A percentile compares a stretch with the other conserved stretches of the same genome.
Evolutionary conservation across 805 yeast genomes (phyloP).

Genomic region (Kodamaea restingae): DNA sequence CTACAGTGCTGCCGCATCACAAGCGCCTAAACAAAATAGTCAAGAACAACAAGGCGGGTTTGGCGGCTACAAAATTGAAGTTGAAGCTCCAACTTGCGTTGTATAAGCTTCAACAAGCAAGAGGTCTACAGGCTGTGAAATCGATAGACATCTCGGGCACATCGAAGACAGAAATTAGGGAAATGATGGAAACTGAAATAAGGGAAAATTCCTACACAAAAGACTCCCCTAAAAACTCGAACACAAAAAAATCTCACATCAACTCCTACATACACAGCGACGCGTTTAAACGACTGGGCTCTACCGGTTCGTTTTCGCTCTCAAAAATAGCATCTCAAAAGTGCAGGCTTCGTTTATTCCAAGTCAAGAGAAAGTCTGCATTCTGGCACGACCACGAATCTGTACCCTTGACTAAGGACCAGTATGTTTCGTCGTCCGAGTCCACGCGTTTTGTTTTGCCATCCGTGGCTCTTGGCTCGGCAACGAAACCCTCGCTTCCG

Average conservation of each 20-base stretch:
- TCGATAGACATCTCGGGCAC: neutral
- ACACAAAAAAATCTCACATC: too few relatives aligned
- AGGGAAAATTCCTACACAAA: too few relatives aligned
- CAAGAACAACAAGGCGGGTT: conserved; percentile 31
- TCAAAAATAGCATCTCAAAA: conserved; percentile 22
- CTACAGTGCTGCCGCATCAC: conserved; percentile 7
- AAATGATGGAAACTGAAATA: too few relatives aligned
- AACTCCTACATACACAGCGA: too few relatives aligned
- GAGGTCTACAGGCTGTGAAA: conserved; percentile 5
- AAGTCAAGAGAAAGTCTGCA: conserved; percentile 35
- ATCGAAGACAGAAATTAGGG: conserved; percentile 3
- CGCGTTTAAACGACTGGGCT: too few relatives aligned
- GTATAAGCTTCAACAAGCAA: conserved; percentile 31
- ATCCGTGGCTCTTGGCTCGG: neutral
- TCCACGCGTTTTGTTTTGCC: conserved; percentile 9
- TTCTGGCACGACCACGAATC: conserved; percentile 19
- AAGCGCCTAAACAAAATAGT: neutral
- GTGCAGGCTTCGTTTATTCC: conserved; percentile 31
- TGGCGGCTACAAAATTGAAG: conserved; percentile 42
- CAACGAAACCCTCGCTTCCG: conserved; percentile 24
- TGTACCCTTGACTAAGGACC: conserved; percentile 12
- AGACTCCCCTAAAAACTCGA: too few relatives aligned
- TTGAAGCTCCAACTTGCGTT: conserved; percentile 40
- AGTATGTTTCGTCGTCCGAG: too few relatives aligned
- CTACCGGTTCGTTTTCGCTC: conserved; percentile 11